Percentiles rank a stretch among this genome's conserved stretches.
phyloP scores from a whole-genome alignment of 257 asterid species.

The Solanum appendiculatum region DNA sequence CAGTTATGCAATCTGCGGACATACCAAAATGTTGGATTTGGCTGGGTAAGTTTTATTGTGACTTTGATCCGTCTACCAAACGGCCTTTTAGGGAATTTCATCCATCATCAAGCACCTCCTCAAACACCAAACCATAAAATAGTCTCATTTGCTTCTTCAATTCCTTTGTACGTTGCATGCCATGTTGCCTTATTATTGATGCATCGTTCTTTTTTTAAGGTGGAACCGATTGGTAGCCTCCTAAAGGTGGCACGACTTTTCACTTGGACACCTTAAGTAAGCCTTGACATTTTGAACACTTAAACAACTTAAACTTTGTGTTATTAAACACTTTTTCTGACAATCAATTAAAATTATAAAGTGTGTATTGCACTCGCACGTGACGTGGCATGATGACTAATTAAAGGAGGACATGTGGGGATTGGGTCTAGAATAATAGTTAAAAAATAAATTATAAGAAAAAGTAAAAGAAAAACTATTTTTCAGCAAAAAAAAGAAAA shows the following conservation, averaged over 20 bases:
- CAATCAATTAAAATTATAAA: neutral
- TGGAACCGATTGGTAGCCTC: neutral
- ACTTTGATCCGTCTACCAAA: neutral
- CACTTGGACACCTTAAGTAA: neutral
- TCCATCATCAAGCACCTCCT: neutral
- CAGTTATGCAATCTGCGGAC: neutral
- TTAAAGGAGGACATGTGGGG: neutral
- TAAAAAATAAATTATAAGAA: neutral
- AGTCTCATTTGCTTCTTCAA: neutral
- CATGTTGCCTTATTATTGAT: neutral
- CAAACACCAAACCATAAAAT: neutral
- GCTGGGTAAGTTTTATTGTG: neutral
- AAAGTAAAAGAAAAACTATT: neutral
- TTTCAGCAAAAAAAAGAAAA: neutral
- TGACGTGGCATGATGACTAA: neutral
- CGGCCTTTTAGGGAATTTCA: neutral
- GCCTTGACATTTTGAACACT: neutral
- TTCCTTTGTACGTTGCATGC: neutral
- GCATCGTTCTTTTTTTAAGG: neutral
- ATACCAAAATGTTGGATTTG: neutral
- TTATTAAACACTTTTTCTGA: too few species aligned
- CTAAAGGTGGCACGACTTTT: neutral
- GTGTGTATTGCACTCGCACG: neutral
- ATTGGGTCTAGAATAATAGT: neutral
- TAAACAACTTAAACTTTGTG: neutral